Evolutionary conservation across 140 eudicot species (phyloP), one percentile per base, ranked within the genome.

Genomic region (Stevia rebaudiana): DNA sequence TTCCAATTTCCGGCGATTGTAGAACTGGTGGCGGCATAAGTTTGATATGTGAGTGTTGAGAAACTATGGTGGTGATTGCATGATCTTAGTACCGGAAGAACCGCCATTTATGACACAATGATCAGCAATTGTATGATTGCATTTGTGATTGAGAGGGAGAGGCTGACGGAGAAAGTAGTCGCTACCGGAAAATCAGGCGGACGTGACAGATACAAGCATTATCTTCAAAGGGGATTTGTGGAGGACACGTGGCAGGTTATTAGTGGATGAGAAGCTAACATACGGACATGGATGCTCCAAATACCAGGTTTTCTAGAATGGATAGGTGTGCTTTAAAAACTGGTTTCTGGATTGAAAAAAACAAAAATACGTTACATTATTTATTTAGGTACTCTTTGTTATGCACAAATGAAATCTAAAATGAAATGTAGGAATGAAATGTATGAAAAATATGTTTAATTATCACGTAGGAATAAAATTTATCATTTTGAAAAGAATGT

Each of bases 61-160:
- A 35, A 22, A 4, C 0, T 55, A 11, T 52, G 71, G 69, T 48
- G 44, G 69, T 74, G 18, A 39, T 19, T 74, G 74, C 40, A 67
- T 67, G 74, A 39, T 50, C 18, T 58, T 25, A 74, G 69, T 19
- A 67, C 4, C 42, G 70, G 80, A 61, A 75, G 70, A 42, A 52
- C 13, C 3, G 80, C 42, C 80, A 75, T 75, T 3, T 46, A 35
- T 65, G 39, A 63, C 35, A 31, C 16, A 16, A 39, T 2, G 54
- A 59, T 71, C 28, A 61, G 21, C 3, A 28, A 17, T 49, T 51
- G 43, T 10, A 11, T 62, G 13, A 36, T 1, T 15, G 43, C 72
- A 73, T 72, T 71, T 52, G 40, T 44, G 70, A 24, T 69, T 69
- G 57, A 55, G 25, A 42, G 1, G 54, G 54, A 54, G 73, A 30